These are phyloP conservation scores for Dactylellina drechsleri DNA, from an alignment of 2,329 filamentous ascomycete species.

Conservation along the genomic window DNA sequence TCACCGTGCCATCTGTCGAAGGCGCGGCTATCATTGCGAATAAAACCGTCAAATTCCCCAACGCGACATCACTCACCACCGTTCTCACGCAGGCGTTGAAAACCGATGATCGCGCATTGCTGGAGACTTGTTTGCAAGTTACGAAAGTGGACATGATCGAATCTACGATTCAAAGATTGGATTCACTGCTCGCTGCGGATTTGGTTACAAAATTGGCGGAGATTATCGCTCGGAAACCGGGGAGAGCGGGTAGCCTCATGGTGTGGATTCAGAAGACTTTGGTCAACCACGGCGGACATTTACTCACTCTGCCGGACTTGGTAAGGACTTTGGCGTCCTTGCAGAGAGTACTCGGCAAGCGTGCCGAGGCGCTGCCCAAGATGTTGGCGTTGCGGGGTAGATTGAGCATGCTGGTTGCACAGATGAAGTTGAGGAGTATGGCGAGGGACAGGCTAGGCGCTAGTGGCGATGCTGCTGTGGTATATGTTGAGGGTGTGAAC, in stretches of 20 bases:
- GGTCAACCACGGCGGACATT: constrained; percentile 87
- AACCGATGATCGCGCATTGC: constrained; percentile 87
- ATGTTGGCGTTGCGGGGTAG: constrained; percentile 92
- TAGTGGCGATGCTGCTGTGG: constrained; percentile 66
- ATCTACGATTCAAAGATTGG: constrained; percentile 88
- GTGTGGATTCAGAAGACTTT: constrained; percentile 96
- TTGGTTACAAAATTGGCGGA: constrained; percentile 87
- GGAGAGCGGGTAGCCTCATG: constrained; percentile 88
- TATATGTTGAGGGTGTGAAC: constrained; percentile 74
- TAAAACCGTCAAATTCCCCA: constrained; percentile 70
- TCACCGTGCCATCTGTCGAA: constrained; percentile 64
- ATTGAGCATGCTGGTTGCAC: constrained; percentile 90
- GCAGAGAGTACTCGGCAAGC: constrained; percentile 86
- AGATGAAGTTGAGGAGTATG: constrained; percentile 80
- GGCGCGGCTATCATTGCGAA: constrained; percentile 63
- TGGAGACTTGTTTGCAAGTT: constrained; percentile 90
- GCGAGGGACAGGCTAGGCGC: constrained; percentile 68
- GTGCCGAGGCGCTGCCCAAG: constrained; percentile 81
- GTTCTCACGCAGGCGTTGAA: constrained; percentile 93
- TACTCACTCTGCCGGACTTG: constrained; percentile 86
- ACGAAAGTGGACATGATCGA: constrained; percentile 80
- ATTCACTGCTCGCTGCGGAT: constrained; percentile 80
- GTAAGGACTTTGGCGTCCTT: constrained; percentile 80
- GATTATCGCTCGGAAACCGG: constrained; percentile 84
- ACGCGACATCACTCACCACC: constrained; percentile 83